Evolutionary conservation across 257 asterid species (phyloP).

Genomic region (Ilex asprella): DNA sequence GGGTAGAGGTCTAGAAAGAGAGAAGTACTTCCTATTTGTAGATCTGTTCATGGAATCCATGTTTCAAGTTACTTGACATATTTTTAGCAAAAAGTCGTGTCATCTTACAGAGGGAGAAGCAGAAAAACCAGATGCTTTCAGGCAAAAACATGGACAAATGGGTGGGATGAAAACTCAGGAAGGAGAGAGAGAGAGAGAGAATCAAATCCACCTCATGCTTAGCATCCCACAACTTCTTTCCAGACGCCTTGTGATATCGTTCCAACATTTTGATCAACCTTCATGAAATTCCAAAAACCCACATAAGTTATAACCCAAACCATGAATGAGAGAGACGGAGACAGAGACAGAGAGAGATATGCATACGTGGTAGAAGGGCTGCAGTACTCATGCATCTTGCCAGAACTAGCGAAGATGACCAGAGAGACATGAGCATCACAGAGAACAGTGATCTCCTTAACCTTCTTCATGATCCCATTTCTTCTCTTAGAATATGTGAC

Average conservation of each 20-base stretch:
- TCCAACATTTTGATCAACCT: conserved; percentile 80
- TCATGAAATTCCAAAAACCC: not conserved
- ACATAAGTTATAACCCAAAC: no score
- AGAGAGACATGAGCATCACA: conserved; percentile 71
- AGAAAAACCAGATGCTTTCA: conserved; percentile 10
- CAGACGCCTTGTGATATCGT: conserved; percentile 79
- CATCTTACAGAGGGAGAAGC: conserved; percentile 8
- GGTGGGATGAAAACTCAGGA: not conserved
- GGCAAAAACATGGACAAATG: conserved; percentile 10
- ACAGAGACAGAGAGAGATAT: not conserved
- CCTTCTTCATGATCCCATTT: conserved; percentile 66
- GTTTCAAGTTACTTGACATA: conserved; percentile 25
- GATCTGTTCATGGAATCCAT: conserved; percentile 38
- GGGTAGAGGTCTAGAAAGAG: conserved; percentile 4
- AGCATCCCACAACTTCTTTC: conserved; percentile 96
- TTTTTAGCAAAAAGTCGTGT: conserved; percentile 25
- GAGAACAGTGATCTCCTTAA: conserved; percentile 63
- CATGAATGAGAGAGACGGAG: not conserved
- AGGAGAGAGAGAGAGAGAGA: conserved; percentile 1
- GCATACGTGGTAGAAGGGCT: conserved; percentile 55
- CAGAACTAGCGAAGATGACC: conserved; percentile 58
- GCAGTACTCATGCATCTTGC: conserved; percentile 72
- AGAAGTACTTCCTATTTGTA: conserved; percentile 30
- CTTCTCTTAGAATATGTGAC: conserved; percentile 69
- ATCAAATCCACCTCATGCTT: conserved; percentile 75